Conservation (phyloP, 2,329 filamentous ascomycete genomes). For the Xylaria digitata region DNA sequence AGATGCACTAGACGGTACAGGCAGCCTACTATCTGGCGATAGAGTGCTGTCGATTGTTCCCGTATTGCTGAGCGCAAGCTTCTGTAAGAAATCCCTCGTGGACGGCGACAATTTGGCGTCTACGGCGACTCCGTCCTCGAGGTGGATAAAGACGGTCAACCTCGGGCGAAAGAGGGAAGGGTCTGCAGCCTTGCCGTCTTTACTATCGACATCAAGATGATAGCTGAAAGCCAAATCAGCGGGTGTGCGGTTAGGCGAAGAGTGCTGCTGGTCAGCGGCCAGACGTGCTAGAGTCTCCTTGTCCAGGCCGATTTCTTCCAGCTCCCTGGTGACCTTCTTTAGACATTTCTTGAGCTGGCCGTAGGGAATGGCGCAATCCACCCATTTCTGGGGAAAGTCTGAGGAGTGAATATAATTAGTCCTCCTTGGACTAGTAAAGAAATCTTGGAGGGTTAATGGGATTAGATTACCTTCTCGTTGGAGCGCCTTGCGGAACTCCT, state of each 20-base stretch:
- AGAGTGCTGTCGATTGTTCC: background rate
- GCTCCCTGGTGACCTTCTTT: slow-evolving; percentile 79
- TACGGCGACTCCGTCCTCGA: slow-evolving; percentile 73
- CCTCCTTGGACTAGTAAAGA: background rate
- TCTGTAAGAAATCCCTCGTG: slow-evolving; percentile 72
- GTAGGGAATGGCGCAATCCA: slow-evolving; percentile 84
- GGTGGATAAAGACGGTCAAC: slow-evolving; percentile 75
- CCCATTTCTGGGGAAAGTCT: slow-evolving; percentile 78
- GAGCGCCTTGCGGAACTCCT: slow-evolving; percentile 77
- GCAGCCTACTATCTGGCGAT: background rate
- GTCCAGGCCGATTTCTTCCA: slow-evolving; percentile 77
- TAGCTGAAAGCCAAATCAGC: slow-evolving; percentile 60
- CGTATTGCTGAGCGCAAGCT: slow-evolving; percentile 60
- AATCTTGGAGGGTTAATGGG: background rate
- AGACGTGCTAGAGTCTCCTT: slow-evolving; percentile 75
- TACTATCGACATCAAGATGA: slow-evolving; percentile 57
- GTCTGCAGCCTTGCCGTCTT: slow-evolving; percentile 61
- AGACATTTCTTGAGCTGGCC: slow-evolving; percentile 89
- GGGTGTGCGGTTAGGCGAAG: slow-evolving; percentile 55
- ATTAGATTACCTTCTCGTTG: slow-evolving; percentile 65
- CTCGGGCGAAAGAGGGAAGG: slow-evolving; percentile 70
- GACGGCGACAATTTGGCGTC: slow-evolving; percentile 75
- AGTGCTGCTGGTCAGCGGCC: slow-evolving; percentile 62
- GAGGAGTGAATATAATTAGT: slow-evolving; percentile 22
- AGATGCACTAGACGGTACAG: background rate